Percentiles rank a stretch among this genome's conserved stretches.
Evolutionary conservation across 352 stramenopile genomes (phyloP).

Genomic region (Globisporangium uncinulatum): DNA sequence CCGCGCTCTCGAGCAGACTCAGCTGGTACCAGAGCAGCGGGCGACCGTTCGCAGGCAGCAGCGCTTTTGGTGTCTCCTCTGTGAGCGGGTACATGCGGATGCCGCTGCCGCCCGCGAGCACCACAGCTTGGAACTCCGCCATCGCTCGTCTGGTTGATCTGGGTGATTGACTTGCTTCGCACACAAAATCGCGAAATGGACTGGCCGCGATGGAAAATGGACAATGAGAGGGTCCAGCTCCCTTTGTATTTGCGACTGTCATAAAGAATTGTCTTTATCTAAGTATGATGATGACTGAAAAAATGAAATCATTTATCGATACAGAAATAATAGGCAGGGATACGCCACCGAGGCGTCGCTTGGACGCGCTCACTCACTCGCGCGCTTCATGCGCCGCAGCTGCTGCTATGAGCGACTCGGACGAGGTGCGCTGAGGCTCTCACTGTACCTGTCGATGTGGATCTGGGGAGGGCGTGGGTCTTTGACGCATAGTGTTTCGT

Average conservation of each 20-base stretch:
- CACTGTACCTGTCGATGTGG: not conserved
- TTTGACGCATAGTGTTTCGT: too few species aligned
- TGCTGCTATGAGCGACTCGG: constrained; percentile 43
- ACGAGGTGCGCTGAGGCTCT: constrained; percentile 20
- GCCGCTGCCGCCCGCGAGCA: constrained; percentile 70
- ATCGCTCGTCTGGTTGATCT: constrained; percentile 17
- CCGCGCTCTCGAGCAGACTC: constrained; percentile 68
- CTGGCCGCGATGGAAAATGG: too few species aligned
- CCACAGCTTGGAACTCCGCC: constrained; percentile 83
- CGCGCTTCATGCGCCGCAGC: too few species aligned
- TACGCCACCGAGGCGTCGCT: too few species aligned
- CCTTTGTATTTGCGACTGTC: too few species aligned
- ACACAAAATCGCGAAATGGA: too few species aligned
- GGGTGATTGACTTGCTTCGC: too few species aligned
- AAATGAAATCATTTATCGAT: not conserved
- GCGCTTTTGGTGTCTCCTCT: constrained; percentile 68
- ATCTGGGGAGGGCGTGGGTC: not conserved
- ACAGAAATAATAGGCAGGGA: not conserved
- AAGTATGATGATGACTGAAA: too few species aligned
- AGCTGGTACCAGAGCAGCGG: constrained; percentile 82
- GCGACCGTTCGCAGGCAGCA: constrained; percentile 56
- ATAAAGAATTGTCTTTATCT: too few species aligned
- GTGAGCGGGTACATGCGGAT: constrained; percentile 78
- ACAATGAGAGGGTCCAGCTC: too few species aligned
- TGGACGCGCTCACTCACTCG: too few species aligned